Conservation (phyloP, 768 basidiomycete species). For the Boletus subparvulus region DNA sequence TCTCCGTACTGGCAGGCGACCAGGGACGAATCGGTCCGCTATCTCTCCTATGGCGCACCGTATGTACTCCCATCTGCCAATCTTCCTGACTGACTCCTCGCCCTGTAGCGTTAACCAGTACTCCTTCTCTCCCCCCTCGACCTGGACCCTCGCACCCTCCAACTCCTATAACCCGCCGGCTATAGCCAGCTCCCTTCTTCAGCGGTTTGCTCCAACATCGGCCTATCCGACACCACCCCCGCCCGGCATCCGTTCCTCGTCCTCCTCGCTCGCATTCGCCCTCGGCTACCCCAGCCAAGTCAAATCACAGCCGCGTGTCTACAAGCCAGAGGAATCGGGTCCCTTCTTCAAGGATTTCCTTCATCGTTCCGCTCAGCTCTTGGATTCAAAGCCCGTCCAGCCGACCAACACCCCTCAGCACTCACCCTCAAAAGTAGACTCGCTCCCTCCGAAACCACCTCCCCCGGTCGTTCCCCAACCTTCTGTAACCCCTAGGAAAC, state of each 20-base stretch:
- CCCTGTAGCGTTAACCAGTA: slow-evolving; percentile 24
- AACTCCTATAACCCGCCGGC: slow-evolving; percentile 51
- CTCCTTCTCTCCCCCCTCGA: slow-evolving; percentile 35
- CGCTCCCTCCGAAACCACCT: slow-evolving; percentile 16
- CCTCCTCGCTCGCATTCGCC: slow-evolving; percentile 75
- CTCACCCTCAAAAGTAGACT: slow-evolving; percentile 15
- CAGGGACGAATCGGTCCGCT: slow-evolving; percentile 58
- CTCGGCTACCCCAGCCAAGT: slow-evolving; percentile 48
- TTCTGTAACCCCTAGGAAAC: slow-evolving; percentile 63
- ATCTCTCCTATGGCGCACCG: slow-evolving; percentile 55
- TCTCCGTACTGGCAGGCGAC: slow-evolving; percentile 64
- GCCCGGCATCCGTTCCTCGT: slow-evolving; percentile 59
- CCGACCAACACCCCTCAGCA: slow-evolving; percentile 14
- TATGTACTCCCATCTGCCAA: slow-evolving; percentile 32
- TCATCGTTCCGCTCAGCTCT: slow-evolving; percentile 44
- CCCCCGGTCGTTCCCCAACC: slow-evolving; percentile 6
- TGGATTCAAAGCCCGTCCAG: slow-evolving; percentile 28
- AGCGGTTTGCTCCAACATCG: slow-evolving; percentile 55
- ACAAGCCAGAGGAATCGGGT: slow-evolving; percentile 57
- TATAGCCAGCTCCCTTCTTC: slow-evolving; percentile 66
- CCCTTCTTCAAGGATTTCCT: slow-evolving; percentile 69
- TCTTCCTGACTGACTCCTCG: slow-evolving; percentile 2
- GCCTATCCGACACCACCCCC: slow-evolving; percentile 73
- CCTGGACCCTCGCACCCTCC: slow-evolving; percentile 43
- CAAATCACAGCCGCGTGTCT: slow-evolving; percentile 32